Evolutionary conservation across 768 basidiomycete species (phyloP).

Genomic region (Serendipita sp.): DNA sequence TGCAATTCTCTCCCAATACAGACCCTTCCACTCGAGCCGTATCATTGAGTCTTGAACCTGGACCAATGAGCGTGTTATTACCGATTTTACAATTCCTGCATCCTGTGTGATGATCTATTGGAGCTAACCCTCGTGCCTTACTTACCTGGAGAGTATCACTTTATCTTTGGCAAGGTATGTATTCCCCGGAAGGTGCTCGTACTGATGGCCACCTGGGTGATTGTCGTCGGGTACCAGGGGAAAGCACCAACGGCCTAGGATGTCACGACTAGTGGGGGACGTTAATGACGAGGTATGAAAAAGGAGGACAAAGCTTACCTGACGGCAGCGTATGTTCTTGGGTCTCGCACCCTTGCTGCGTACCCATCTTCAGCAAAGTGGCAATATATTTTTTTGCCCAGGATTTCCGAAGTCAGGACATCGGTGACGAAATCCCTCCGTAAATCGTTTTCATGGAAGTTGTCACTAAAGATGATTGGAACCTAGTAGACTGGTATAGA

Average conservation of each 20-base stretch:
- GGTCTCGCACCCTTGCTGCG: conserved; percentile 86
- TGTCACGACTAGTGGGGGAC: conserved; percentile 31
- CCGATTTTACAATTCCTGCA: conserved; percentile 68
- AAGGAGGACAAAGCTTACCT: conserved; percentile 33
- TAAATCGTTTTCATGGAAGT: conserved; percentile 92
- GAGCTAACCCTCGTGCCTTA: background rate
- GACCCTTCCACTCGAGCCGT: conserved; percentile 52
- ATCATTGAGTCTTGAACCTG: conserved; percentile 49
- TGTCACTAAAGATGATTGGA: conserved; percentile 92
- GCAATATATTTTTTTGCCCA: conserved; percentile 89
- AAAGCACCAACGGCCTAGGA: conserved; percentile 86
- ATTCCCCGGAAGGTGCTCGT: conserved; percentile 78
- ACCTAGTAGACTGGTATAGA: conserved; percentile 41
- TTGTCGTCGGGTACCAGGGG: conserved; percentile 92
- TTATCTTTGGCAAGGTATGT: conserved; percentile 73
- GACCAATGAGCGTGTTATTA: conserved; percentile 73
- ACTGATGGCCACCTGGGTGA: conserved; percentile 61
- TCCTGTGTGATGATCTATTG: background rate
- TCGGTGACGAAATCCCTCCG: conserved; percentile 88
- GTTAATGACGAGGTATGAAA: background rate
- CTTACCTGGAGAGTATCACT: conserved; percentile 70
- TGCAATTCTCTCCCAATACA: conserved; percentile 63
- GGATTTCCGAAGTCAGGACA: conserved; percentile 80
- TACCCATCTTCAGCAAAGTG: conserved; percentile 81
- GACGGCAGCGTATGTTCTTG: conserved; percentile 77